Base-by-base conservation (phyloP, 2,329 filamentous ascomycete species). In the Pseudogymnoascus sp. region DNA sequence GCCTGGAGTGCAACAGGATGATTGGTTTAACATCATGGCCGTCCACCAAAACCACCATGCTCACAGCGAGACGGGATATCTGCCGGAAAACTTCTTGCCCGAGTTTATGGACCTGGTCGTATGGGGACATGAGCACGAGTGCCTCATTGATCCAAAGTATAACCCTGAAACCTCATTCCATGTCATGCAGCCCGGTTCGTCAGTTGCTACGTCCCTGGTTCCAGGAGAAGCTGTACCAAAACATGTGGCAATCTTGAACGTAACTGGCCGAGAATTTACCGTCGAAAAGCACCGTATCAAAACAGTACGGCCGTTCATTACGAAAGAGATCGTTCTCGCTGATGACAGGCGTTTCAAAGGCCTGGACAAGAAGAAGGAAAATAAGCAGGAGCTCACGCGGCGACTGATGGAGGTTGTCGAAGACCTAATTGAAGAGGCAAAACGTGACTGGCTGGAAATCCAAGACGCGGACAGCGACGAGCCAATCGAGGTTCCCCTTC, bases 41-140 rank as follows among this genome's bases (percentile, higher is more conserved):
- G 90, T 99, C 2, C 95, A 99, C 72, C 95, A 99, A 72, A 99
- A 99, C 69, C 95, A 97, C 71, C 87, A 95, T 70, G 91, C 93
- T 0, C 89, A 97, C 72, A 96, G 91, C 0, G 86, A 93, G 16
- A 97, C 93, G 0, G 88, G 90, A n/a, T 97, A 96, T 72, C 82
- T 99, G 0, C 93, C 96, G 0, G 96, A 99, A 72, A 91, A 89
- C 69, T 95, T 97, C 70, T 80, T 99, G 0, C 96, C 95, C 0
- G 87, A 91, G 16, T 97, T 96, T 78, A 79, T 99, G 66, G 89
- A 99, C 72, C 81, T 99, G 3, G 86, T 99, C 0, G 84, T 99
- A 60, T 99, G 95, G 95, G 95, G 95, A 2, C 95, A 99, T 71
- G 95, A 99, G 75, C 95, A 99, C 72, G 93, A 99, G 74, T 99